These are phyloP conservation scores for Xylaria longipes DNA, from an alignment of 495 filamentous ascomycete genomes.

Conservation along the genomic window DNA sequence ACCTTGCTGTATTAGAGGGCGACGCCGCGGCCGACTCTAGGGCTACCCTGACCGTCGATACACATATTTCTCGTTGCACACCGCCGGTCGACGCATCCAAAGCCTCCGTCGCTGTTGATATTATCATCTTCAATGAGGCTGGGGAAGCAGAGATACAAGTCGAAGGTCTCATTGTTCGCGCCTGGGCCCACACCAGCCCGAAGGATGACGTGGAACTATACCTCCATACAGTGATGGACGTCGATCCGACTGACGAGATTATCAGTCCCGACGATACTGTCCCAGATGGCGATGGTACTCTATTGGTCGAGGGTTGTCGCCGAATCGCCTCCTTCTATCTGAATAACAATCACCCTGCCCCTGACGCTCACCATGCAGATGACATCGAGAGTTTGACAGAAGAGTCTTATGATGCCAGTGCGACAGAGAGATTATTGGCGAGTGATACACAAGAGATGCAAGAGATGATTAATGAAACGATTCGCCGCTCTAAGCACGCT, in stretches of 20 bases:
- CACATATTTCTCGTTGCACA: conserved; percentile 37
- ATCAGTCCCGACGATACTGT: conserved; percentile 12
- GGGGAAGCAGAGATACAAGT: conserved; percentile 49
- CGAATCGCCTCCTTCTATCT: conserved; percentile 46
- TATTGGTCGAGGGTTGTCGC: conserved; percentile 46
- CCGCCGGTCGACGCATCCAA: conserved; percentile 34
- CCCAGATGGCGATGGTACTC: conserved; percentile 9
- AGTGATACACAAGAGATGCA: conserved; percentile 40
- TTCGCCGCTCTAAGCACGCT: conserved; percentile 42
- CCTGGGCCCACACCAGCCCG: conserved; percentile 44
- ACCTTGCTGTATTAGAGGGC: conserved; percentile 41
- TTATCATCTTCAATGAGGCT: conserved; percentile 43
- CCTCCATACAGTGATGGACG: conserved; percentile 45
- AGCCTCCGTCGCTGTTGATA: conserved; percentile 46
- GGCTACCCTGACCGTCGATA: conserved; percentile 44
- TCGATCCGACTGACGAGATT: conserved; percentile 52
- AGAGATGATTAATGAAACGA: conserved; percentile 39
- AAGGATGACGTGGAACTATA: conserved; percentile 54
- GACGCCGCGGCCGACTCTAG: conserved; percentile 15
- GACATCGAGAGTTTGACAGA: background rate
- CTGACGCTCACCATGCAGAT: background rate
- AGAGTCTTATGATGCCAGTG: background rate
- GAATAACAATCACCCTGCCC: background rate
- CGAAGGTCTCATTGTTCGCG: conserved; percentile 47
- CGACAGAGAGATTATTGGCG: conserved; percentile 26